These are phyloP conservation scores for Hymenoscyphus infarciens DNA, from an alignment of 2,329 filamentous ascomycete genomes.

Conservation along the genomic window DNA sequence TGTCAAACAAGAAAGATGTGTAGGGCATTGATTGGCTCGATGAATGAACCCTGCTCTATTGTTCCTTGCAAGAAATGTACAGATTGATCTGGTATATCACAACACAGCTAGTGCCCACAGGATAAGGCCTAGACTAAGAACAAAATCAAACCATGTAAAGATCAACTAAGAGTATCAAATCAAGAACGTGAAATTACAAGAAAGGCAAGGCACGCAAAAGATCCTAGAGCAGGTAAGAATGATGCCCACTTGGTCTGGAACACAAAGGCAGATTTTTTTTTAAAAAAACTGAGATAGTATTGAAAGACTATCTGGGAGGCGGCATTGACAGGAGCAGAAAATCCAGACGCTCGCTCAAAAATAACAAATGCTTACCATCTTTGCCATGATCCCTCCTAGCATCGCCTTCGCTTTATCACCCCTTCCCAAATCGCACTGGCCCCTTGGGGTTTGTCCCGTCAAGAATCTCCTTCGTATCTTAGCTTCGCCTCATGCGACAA, in stretches of 20 bases:
- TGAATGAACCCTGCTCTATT: too few relatives aligned
- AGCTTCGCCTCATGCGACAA: not conserved
- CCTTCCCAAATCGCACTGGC: not conserved
- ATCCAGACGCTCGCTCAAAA: conserved; percentile 3
- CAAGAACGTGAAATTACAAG: not conserved
- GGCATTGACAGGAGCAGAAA: conserved; percentile 1
- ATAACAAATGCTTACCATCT: conserved; percentile 3
- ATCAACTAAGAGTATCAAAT: not conserved
- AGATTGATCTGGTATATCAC: not conserved
- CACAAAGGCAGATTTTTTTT: not conserved
- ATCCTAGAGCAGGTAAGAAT: not conserved
- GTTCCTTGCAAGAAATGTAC: too few relatives aligned
- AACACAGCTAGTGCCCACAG: not conserved
- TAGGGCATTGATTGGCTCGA: too few relatives aligned
- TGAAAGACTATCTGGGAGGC: conserved; percentile 1
- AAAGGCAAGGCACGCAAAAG: not conserved
- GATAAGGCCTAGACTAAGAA: not conserved
- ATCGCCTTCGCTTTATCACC: not conserved
- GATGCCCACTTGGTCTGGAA: not conserved
- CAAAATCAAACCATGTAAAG: not conserved
- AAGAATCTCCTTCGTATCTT: not conserved
- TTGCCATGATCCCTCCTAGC: not conserved
- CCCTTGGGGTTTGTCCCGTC: not conserved
- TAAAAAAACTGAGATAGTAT: not conserved
- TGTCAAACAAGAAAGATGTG: too few relatives aligned